These are phyloP conservation scores for Grigorovia humatica DNA, from an alignment of 805 yeast species.

Conservation along the genomic window DNA sequence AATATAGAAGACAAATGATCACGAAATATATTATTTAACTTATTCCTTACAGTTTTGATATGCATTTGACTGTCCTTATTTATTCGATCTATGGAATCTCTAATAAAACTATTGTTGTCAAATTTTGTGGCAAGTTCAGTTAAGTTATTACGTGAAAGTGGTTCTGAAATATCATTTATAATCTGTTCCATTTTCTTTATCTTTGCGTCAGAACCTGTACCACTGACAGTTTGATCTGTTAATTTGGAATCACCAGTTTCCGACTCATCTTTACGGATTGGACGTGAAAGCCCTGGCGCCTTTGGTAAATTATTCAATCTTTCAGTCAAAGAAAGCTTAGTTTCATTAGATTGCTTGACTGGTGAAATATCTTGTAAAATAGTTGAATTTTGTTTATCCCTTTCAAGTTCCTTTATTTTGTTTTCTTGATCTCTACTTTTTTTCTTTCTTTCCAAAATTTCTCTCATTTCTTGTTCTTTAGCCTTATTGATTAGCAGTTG, in stretches of 20 bases:
- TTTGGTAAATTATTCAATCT: background rate
- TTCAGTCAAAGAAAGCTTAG: background rate
- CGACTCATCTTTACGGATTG: background rate
- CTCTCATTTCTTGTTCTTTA: conserved; percentile 17
- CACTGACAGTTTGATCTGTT: too few species aligned
- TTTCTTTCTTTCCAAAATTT: conserved; percentile 14
- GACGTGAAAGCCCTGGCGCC: background rate
- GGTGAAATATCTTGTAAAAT: background rate
- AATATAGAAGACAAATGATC: background rate
- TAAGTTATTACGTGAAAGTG: background rate
- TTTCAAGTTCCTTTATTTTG: conserved; percentile 4
- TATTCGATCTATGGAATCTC: background rate
- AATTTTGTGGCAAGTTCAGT: background rate
- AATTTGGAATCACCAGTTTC: too few species aligned
- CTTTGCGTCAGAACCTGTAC: too few species aligned
- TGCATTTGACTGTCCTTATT: background rate
- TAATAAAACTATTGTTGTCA: background rate
- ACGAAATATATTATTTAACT: background rate
- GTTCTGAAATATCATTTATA: background rate
- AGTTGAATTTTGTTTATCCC: background rate
- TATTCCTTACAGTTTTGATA: background rate
- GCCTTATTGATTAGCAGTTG: conserved; percentile 14
- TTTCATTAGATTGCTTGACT: background rate
- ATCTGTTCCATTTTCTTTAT: background rate
- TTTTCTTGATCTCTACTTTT: conserved; percentile 7